Conservation (phyloP, 441 rosid genomes). For the Populus hybrid region DNA sequence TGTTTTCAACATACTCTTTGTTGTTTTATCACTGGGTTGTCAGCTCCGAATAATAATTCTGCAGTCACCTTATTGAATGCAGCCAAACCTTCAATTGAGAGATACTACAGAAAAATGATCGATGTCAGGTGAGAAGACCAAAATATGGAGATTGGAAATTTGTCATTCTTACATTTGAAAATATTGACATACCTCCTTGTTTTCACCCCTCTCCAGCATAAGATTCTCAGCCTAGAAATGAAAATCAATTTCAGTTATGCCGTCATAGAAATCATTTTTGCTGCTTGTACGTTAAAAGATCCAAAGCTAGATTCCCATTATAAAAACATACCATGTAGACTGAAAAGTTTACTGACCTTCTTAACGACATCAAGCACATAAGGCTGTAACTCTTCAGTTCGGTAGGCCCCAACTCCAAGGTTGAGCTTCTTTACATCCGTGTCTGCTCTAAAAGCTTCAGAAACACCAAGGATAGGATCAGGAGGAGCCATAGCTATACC, state of each 20-base stretch:
- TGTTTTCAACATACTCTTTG: conserved; percentile 52
- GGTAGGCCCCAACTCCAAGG: conserved; percentile 97
- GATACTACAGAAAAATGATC: conserved; percentile 58
- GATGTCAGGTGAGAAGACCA: conserved; percentile 11
- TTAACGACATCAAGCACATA: conserved; percentile 94
- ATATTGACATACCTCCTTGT: conserved; percentile 71
- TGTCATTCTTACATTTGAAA: conserved; percentile 9
- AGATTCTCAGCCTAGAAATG: conserved; percentile 73
- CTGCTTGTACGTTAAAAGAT: background rate
- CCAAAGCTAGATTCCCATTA: conserved; percentile 1
- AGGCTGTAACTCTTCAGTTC: conserved; percentile 93
- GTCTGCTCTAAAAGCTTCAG: conserved; percentile 93
- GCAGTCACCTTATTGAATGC: conserved; percentile 92
- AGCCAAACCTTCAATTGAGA: conserved; percentile 94
- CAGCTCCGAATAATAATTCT: conserved; percentile 82
- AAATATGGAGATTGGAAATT: background rate
- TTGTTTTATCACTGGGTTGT: conserved; percentile 64
- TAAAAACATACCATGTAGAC: conserved; percentile 6
- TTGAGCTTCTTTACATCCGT: conserved; percentile 76
- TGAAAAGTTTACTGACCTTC: conserved; percentile 65
- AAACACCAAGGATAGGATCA: conserved; percentile 97
- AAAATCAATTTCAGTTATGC: conserved; percentile 1
- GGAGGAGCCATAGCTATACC: conserved; percentile 94
- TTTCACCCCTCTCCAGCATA: conserved; percentile 87
- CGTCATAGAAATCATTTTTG: conserved; percentile 5